Evolutionary conservation across 768 basidiomycete genomes (phyloP), one percentile per base, ranked within the genome.

Genomic region (Suillus clintonianus): DNA sequence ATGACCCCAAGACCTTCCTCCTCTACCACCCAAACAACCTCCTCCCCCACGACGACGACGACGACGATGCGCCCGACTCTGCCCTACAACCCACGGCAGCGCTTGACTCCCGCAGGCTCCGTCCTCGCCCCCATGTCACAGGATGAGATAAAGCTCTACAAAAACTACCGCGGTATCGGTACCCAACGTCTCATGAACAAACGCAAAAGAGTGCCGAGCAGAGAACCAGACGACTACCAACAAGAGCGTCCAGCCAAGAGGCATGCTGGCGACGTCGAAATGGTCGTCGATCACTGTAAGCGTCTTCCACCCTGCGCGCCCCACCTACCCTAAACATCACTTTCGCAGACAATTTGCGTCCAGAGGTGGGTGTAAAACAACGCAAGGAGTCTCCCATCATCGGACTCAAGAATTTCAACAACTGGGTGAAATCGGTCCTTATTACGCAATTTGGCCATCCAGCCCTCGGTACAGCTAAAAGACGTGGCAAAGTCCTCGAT

Each of bases 381-480:
- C 92, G 97, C 37, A 84, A 85, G 67, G 87, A 91, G 19, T 98
- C 96, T 7, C 94, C 95, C 48, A 99, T 99, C 69, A 94, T 97
- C 61, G 97, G 97, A 42, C 85, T 99, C 61, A 98, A 97, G 77
- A 91, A 85, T 73, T 99, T 99, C 80, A 99, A 99, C 80, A 99
- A 99, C 80, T 99, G 97, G 97, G 91, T 99, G 69, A 99, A 99
- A 76, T 95, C 94, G 11, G 96, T 99, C 19, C 83, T 99, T 65
- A 97, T 99, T 72, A 89, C 91, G 10, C 91, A 91, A 59, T 97
- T 93, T 70, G 92, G 91, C 1, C 88, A 90, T 72, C 89, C 90
- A 3, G 88, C 81, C 37, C 82, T 94, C 42, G 62, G 69, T 32
- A 63, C 70, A 32, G 62, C 70, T 45, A 70, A 79, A 62, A 72